Base-by-base conservation (phyloP, 2,329 filamentous ascomycete species). In the Scorias spongiosa region DNA sequence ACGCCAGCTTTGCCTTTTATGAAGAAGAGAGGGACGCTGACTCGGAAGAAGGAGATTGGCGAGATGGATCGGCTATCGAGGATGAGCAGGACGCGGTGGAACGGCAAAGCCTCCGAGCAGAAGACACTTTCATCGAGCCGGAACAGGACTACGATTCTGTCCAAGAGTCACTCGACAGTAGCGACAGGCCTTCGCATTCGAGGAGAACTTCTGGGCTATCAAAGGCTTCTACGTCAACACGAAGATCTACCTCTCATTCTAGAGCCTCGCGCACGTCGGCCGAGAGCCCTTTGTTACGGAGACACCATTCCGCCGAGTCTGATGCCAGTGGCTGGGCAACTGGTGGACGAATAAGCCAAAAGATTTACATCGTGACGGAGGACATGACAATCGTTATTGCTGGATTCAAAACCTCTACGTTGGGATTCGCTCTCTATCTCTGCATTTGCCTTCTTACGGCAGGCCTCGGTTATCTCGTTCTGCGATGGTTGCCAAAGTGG, bases 341-440 rank as follows among this genome's bases (percentile, higher is more conserved):
- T 36, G 75, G 74, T 10, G 76, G 77, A 37, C 77, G 84, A 45
- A 70, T 75, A 26, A 93, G 75, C 55, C 91, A 98, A 62, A 96
- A 95, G 65, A 74, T 95, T 18, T 91, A 95, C 63, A 87, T 98
- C 64, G 71, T 79, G 46, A 93, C 85, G 37, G 91, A 98, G 62
- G 91, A 98, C 61, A 69, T 98, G 50, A 95, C 87, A 1, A 87
- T 95, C 54, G 89, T 88, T 26, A 78, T 96, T 57, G 86, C 89
- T 18, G 91, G 91, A 0, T 98, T 96, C 63, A 78, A 74, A 41
- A 95, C 87, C 2, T 89, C 81, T 49, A 62, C 65, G 3, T 48
- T 77, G 11, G 86, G 91, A 1, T 82, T 79, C 54, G 62, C 72
- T 2, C 49, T 78, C 0, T 96, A 96, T 59, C 54, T 80, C 3